Base-by-base conservation (phyloP, 2,329 filamentous ascomycete genomes). In the Neonectria hederae region DNA sequence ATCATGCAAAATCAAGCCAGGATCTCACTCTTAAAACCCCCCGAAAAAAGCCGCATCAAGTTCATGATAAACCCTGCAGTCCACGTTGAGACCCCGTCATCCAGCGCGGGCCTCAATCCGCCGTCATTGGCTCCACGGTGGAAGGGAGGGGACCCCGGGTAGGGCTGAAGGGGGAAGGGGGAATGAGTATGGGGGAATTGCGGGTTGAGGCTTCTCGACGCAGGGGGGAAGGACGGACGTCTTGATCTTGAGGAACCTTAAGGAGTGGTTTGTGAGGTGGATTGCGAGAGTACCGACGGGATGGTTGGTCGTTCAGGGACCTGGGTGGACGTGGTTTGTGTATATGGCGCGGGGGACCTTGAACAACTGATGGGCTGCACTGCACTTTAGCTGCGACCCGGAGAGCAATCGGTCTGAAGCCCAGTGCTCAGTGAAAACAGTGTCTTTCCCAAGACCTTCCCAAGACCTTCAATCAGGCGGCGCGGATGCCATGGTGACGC, bases 21-120 rank as follows among this genome's bases (percentile, higher is more conserved):
- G 35, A 57, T 57, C 35, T 49, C 22, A n/a, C n/a, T 48, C 30
- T 3, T 28, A 9, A 17, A 42, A 6, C 35, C n/a, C 38, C n/a
- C 38, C 38, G n/a, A 32, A 57, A 63, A 62, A 58, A 42, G 60
- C 30, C 46, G 48, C 60, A 63, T 53, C 54, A 54, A 62, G 26
- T 58, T 57, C 60, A 63, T 63, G 54, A 63, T 49, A 26, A 63
- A 32, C 60, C 60, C 60, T 63, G 54, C 49, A 63, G 42, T 63
- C 48, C 60, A 63, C 59, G 54, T 62, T 53, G 54, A 62, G 52
- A 53, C 60, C 60, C 60, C 54, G 54, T 58, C 60, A 48, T 52
- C 40, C 60, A 62, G 53, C 59, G 59, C 59, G 35, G 53, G 46
- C 59, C 53, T 57, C 53, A 10, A 62, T 28, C 13, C 28, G 13